These are phyloP conservation scores for Whalleya microplaca DNA, from an alignment of 2,329 filamentous ascomycete species.

Conservation along the genomic window DNA sequence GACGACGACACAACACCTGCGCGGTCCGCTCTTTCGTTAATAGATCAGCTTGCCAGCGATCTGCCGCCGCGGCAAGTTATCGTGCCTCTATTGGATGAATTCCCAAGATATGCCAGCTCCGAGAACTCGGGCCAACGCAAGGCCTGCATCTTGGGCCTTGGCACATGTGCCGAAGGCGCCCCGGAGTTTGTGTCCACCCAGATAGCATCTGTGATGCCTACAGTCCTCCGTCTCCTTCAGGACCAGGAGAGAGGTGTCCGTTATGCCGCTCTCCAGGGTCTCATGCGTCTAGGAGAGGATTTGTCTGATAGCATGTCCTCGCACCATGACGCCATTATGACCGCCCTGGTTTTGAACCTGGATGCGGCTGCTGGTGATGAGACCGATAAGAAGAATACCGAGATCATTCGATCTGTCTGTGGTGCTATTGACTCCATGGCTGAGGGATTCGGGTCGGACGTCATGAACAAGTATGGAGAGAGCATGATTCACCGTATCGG, in stretches of 20 bases:
- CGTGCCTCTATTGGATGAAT: conserved; percentile 85
- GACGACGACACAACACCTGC: conserved; percentile 88
- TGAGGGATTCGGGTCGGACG: conserved; percentile 78
- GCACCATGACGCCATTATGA: conserved; percentile 83
- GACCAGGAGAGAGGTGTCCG: conserved; percentile 85
- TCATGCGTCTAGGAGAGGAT: conserved; percentile 90
- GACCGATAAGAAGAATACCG: conserved; percentile 74
- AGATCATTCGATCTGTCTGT: conserved; percentile 88
- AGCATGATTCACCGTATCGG: conserved; percentile 86
- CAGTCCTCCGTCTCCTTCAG: conserved; percentile 80
- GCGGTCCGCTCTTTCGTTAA: conserved; percentile 79
- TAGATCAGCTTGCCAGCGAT: conserved; percentile 86
- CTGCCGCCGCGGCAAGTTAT: conserved; percentile 93
- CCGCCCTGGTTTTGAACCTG: conserved; percentile 84
- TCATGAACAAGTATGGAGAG: conserved; percentile 80
- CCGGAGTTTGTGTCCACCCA: conserved; percentile 97
- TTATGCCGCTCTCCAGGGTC: conserved; percentile 82
- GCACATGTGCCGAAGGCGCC: conserved; percentile 93
- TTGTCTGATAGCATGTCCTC: conserved; percentile 86
- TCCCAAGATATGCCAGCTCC: conserved; percentile 79
- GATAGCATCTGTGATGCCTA: conserved; percentile 81
- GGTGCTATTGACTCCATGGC: conserved; percentile 90
- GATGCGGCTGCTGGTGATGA: conserved; percentile 75
- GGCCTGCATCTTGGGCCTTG: conserved; percentile 88
- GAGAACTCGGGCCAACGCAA: conserved; percentile 79